phyloP scores from a whole-genome alignment of 2,329 filamentous ascomycete genomes.

The Nothopassalora personata region DNA sequence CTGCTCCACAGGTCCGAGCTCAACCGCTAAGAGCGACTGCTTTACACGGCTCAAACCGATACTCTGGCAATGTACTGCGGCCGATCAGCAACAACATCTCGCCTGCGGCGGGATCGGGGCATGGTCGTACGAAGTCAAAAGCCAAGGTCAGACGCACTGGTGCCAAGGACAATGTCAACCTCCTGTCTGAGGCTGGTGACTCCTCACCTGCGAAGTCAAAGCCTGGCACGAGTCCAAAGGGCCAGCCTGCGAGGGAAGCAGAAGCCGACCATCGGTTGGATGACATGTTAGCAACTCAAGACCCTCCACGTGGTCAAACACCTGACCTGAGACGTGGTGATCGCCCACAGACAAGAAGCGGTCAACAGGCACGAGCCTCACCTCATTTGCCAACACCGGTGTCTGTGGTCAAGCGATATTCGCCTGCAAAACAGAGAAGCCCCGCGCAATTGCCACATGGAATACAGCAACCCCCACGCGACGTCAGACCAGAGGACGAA shows the following conservation, averaged over 20 bases:
- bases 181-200: slow-evolving; percentile 30
- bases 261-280: slow-evolving; percentile 18
- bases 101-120: not conserved
- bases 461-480: slow-evolving; percentile 20
- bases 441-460: not conserved
- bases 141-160: slow-evolving; percentile 12
- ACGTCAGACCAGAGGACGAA: slow-evolving; percentile 32
- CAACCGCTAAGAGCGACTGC: no score
- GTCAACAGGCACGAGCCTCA: not conserved
- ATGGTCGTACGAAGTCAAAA: slow-evolving; percentile 1
- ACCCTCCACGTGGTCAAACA: slow-evolving; percentile 10
- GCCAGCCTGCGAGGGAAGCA: not conserved
- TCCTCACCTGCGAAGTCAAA: slow-evolving; percentile 13
- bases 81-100: slow-evolving; percentile 23
- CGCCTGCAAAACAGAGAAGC: slow-evolving; percentile 2
- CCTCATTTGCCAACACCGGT: not conserved
- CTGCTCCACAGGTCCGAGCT: not conserved
- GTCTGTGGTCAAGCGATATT: slow-evolving; percentile 5
- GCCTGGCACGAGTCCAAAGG: not conserved
- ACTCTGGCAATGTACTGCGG: slow-evolving; percentile 4
- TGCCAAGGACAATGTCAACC: slow-evolving; percentile 15
- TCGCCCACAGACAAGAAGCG: not conserved
- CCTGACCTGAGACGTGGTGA: slow-evolving; percentile 1
- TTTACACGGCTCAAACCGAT: not conserved
- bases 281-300: slow-evolving; percentile 18